Evolutionary conservation across 176 grass and related monocot species (phyloP).

Genomic region (Musa acuminata): DNA sequence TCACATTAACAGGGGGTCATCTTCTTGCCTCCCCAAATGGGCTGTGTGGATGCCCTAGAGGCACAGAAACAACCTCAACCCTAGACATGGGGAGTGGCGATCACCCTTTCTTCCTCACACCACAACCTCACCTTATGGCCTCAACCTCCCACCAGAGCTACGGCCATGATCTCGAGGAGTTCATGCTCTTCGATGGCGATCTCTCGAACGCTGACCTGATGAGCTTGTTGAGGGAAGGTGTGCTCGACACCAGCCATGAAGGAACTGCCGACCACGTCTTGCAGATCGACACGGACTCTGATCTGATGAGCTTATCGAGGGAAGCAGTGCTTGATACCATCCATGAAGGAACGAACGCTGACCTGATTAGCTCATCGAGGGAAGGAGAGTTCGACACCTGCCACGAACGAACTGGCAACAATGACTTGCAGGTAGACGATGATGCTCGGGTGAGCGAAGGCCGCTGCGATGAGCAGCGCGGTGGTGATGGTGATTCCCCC

Average conservation of each 20-base stretch:
- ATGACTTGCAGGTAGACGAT: not conserved
- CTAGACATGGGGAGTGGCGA: not conserved
- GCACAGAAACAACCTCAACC: not conserved
- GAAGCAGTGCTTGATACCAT: too few species aligned
- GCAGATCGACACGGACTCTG: not conserved
- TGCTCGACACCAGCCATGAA: not conserved
- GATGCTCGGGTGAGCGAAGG: not conserved
- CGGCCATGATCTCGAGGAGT: conserved; percentile 28
- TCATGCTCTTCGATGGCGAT: conserved; percentile 33
- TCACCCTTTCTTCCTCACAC: not conserved
- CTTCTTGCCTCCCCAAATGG: too few species aligned
- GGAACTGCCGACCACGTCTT: not conserved
- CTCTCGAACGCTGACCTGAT: not conserved
- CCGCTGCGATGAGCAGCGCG: not conserved
- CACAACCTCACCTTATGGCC: too few species aligned
- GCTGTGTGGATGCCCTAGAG: too few species aligned
- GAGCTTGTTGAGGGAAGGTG: not conserved
- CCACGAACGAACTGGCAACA: not conserved
- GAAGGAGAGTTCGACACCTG: too few species aligned
- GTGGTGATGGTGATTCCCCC: conserved; percentile 33
- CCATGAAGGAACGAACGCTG: too few species aligned
- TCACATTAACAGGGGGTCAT: too few species aligned
- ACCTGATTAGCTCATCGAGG: too few species aligned
- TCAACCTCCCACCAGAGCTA: not conserved
- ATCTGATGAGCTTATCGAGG: too few species aligned